Percentiles rank a stretch among this genome's conserved stretches.
These are phyloP conservation scores for Diplodia sapinea DNA, from an alignment of 2,329 filamentous ascomycete species.

Conservation along the genomic window DNA sequence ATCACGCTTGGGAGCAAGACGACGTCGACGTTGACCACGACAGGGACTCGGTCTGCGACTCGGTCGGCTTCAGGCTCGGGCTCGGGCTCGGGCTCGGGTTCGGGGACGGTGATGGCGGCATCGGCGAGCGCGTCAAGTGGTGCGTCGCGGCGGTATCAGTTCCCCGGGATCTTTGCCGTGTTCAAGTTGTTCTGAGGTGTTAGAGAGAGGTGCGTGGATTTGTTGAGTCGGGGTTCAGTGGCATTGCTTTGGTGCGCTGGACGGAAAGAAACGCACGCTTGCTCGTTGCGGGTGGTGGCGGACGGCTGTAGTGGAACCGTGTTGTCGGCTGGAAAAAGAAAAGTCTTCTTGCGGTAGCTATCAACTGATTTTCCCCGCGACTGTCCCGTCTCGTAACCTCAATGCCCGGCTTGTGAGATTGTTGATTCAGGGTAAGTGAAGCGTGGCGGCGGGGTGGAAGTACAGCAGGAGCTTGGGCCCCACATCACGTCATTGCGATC, in stretches of 20 bases:
- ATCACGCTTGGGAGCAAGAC: neutral
- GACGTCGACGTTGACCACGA: neutral
- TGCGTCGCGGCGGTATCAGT: neutral
- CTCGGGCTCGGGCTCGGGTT: too few relatives aligned
- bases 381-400: too few relatives aligned
- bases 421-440: too few relatives aligned
- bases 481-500: slow-evolving; percentile 9
- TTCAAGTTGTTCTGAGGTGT: neutral
- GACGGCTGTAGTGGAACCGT: too few relatives aligned
- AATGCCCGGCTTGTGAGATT: too few relatives aligned
- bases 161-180: neutral
- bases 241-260: neutral
- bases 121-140: neutral
- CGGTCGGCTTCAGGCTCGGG: too few relatives aligned
- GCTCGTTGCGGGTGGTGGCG: neutral
- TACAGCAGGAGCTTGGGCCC: neutral
- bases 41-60: neutral
- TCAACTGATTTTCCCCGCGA: too few relatives aligned
- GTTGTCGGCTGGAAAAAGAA: neutral
- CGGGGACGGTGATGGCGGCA: neutral
- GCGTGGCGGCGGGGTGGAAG: neutral
- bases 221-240: neutral
- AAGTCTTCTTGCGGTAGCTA: neutral
- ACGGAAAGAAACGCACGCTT: neutral
- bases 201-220: neutral